Conservation (phyloP, 2,329 filamentous ascomycete species). For the Fusarium sacchari region DNA sequence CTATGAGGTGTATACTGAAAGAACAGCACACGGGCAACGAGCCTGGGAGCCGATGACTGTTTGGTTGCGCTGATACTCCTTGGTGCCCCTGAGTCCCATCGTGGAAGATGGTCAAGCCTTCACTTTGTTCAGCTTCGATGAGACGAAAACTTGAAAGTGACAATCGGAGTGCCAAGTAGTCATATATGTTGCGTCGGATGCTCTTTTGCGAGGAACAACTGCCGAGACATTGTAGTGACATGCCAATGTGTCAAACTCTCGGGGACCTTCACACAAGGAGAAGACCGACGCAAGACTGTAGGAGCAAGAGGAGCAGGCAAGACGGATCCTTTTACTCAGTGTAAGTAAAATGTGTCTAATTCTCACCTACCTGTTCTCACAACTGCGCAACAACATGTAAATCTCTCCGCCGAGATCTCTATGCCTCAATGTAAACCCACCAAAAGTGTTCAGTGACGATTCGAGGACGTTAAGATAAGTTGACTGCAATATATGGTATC, state of each 20-base stretch:
- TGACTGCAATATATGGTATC: accelerated
- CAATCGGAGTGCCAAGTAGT: neutral
- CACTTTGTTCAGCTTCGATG: neutral
- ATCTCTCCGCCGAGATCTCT: neutral
- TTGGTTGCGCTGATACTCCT: too few species aligned
- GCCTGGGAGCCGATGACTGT: neutral
- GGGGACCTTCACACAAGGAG: neutral
- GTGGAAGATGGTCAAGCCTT: neutral
- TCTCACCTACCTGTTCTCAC: neutral
- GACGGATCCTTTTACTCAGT: accelerated
- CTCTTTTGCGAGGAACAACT: neutral
- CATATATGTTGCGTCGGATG: accelerated
- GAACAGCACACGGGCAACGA: neutral
- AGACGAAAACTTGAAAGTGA: neutral
- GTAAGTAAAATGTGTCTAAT: neutral
- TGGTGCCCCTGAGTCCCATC: neutral
- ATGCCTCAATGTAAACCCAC: neutral
- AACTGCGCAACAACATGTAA: neutral
- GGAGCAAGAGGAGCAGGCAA: too few species aligned
- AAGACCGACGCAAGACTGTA: neutral
- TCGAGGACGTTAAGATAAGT: too few species aligned
- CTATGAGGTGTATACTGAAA: neutral
- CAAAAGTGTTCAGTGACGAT: neutral
- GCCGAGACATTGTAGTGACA: neutral
- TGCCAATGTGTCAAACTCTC: neutral